Evolutionary conservation across 140 eudicot species (phyloP).

Genomic region (Bidens hawaiensis): DNA sequence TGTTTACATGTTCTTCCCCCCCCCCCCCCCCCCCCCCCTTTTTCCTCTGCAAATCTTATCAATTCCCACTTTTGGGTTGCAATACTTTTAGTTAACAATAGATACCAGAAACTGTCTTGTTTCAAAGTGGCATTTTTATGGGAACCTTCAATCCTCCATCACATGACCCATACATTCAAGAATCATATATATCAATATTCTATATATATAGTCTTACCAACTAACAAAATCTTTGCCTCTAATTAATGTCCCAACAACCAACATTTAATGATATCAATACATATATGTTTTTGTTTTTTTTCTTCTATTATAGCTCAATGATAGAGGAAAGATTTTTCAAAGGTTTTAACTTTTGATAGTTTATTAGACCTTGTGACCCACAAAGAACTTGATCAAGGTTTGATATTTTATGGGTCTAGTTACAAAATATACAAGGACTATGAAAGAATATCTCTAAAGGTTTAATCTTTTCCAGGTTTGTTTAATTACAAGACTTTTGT

Average conservation of each 20-base stretch:
- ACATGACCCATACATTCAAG: slow-evolving; percentile 47
- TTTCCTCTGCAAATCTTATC: slow-evolving; percentile 62
- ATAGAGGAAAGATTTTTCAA: not conserved
- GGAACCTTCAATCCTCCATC: slow-evolving; percentile 42
- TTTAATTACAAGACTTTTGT: too few relatives aligned
- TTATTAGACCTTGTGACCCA: not conserved
- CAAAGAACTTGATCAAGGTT: not conserved
- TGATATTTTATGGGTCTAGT: not conserved
- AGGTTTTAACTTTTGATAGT: not conserved
- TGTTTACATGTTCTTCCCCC: slow-evolving; percentile 26
- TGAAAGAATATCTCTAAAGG: not conserved
- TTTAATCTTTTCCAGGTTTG: not conserved
- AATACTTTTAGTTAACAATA: slow-evolving; percentile 28
- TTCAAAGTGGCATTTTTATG: slow-evolving; percentile 34
- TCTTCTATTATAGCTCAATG: slow-evolving; percentile 1
- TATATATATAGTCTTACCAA: slow-evolving; percentile 29
- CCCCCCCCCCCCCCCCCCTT: too few relatives aligned
- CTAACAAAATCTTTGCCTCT: slow-evolving; percentile 29
- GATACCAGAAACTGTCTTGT: slow-evolving; percentile 37
- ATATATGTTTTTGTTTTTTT: slow-evolving; percentile 9
- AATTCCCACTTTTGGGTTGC: slow-evolving; percentile 54
- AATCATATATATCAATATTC: slow-evolving; percentile 25
- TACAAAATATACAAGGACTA: not conserved
- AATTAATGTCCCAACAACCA: slow-evolving; percentile 30
- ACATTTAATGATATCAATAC: slow-evolving; percentile 13